Conservation (phyloP, 192 early-diverging fungal species). For the Mortierella hygrophila region DNA sequence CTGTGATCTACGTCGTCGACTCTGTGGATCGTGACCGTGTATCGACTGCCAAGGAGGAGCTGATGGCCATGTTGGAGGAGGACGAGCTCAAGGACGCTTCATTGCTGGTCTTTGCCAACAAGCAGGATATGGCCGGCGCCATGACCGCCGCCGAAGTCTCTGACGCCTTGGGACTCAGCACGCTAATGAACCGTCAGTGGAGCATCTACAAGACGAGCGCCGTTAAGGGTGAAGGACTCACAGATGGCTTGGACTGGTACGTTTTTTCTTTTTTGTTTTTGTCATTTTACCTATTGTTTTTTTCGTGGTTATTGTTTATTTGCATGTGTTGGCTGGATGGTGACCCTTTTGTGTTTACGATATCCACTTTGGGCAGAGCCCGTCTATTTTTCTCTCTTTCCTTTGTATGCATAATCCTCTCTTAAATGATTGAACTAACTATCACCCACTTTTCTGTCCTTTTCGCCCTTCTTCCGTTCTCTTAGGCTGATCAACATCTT, state of each 20-base stretch:
- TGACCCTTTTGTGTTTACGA: background rate
- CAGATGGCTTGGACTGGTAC: slow-evolving; percentile 94
- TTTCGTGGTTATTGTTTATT: background rate
- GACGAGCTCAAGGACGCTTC: slow-evolving; percentile 92
- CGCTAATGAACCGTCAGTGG: slow-evolving; percentile 92
- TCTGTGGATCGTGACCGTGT: slow-evolving; percentile 92
- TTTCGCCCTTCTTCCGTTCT: background rate
- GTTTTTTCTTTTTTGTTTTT: slow-evolving; percentile 14
- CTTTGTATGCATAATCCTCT: background rate
- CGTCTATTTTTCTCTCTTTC: background rate
- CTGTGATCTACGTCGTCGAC: slow-evolving; percentile 98
- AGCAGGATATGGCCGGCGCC: slow-evolving; percentile 97
- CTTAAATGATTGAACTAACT: slow-evolving; percentile 6
- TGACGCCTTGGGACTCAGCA: slow-evolving; percentile 85
- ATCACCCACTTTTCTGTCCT: background rate
- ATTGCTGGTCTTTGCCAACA: slow-evolving; percentile 96
- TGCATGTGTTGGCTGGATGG: background rate
- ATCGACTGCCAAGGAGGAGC: slow-evolving; percentile 88
- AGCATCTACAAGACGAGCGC: slow-evolving; percentile 95
- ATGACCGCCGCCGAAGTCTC: slow-evolving; percentile 92
- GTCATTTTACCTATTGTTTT: background rate
- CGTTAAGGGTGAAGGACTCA: slow-evolving; percentile 93
- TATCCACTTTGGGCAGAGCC: background rate
- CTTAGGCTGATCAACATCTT: slow-evolving; percentile 51
- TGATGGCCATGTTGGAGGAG: slow-evolving; percentile 94